Evolutionary conservation across 805 yeast species (phyloP).

Genomic region (Komagataella mondaviorum): DNA sequence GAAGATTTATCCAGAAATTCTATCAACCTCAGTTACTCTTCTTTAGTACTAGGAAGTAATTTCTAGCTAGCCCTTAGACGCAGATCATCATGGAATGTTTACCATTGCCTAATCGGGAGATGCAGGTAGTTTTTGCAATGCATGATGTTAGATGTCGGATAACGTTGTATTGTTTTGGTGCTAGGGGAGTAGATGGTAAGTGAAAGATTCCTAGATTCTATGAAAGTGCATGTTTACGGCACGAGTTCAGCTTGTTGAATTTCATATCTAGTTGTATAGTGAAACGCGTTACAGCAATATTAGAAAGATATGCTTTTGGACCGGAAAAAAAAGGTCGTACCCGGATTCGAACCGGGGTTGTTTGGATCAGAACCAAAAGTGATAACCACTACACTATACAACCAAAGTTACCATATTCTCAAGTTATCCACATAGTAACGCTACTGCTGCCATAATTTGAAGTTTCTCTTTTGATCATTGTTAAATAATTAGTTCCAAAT

Average conservation of each 20-base stretch:
- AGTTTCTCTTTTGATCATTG: no score
- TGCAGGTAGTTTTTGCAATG: not conserved
- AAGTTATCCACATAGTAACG: not conserved
- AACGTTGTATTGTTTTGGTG: not conserved
- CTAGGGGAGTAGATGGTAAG: not conserved
- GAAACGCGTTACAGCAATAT: no score
- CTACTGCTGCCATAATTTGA: no score
- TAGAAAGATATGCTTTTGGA: no score
- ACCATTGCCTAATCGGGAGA: not conserved
- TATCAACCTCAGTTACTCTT: not conserved
- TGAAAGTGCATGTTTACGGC: no score
- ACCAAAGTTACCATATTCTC: constrained; percentile 8
- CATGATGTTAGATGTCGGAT: not conserved
- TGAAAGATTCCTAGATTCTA: no score
- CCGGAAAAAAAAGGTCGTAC: constrained; percentile 41
- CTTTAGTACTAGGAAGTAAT: not conserved
- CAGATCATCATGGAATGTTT: not conserved
- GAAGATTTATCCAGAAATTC: not conserved
- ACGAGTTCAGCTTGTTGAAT: no score
- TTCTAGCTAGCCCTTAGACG: not conserved
- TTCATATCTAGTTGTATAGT: no score
- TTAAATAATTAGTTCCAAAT: no score
- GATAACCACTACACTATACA: constrained; percentile 72
- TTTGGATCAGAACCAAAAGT: constrained; percentile 71
- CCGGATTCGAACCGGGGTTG: constrained; percentile 83